Evolutionary conservation across 306 rosid genomes (phyloP).

Genomic region (Castanea mollissima): DNA sequence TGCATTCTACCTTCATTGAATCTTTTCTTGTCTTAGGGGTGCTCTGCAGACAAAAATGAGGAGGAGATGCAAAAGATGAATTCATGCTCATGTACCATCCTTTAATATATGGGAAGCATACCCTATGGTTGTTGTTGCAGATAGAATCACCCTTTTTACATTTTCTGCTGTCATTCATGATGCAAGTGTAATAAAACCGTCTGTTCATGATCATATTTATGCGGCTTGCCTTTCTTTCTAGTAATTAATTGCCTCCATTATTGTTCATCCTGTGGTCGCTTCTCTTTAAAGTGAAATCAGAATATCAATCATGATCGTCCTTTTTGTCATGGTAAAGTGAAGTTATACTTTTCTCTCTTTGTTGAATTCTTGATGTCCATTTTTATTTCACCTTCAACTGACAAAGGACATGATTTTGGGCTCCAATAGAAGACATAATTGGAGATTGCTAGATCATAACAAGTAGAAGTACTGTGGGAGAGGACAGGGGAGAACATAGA

Average conservation of each 20-base stretch:
- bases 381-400: no score
- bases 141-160: conserved; percentile 14
- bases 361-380: no score
- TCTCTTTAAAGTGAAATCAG: neutral
- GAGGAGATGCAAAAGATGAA: conserved; percentile 43
- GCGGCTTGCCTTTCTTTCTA: neutral
- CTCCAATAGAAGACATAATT: no score
- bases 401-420: no score
- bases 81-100: conserved; percentile 63
- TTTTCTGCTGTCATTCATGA: conserved; percentile 14
- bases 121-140: conserved; percentile 24
- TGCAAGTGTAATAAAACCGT: conserved; percentile 14
- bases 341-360: no score
- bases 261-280: neutral
- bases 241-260: neutral
- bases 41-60: conserved; percentile 45
- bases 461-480: no score
- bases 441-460: no score
- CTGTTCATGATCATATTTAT: neutral
- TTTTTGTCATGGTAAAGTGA: neutral
- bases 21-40: neutral
- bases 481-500: no score
- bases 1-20: neutral
- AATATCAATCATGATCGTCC: neutral
- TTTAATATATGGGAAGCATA: conserved; percentile 38